Percentiles rank a stretch among this genome's conserved stretches.
phyloP scores from a whole-genome alignment of 371 early-diverging fungal species.

The Dinochytrium kinnereticum region DNA sequence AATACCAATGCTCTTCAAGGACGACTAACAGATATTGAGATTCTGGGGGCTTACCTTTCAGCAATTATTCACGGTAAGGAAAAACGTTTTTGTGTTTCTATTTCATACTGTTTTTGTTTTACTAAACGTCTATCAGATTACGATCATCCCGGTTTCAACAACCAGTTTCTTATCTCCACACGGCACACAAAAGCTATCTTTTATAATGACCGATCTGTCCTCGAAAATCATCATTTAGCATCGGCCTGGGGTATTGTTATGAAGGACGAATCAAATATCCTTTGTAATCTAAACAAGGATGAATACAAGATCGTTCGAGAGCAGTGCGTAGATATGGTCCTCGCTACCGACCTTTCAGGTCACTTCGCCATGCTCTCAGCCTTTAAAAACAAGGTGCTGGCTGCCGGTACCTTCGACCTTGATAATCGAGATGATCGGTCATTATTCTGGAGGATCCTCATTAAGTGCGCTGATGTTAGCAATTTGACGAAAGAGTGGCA shows the following conservation, averaged over 20 bases:
- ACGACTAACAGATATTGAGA: conserved; percentile 38
- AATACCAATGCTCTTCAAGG: conserved; percentile 15
- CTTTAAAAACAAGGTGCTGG: conserved; percentile 50
- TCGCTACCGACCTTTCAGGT: conserved; percentile 54
- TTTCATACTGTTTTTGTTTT: background rate
- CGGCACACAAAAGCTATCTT: conserved; percentile 45
- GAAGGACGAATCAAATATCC: conserved; percentile 40
- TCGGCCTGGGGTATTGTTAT: conserved; percentile 38
- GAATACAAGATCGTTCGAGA: conserved; percentile 41
- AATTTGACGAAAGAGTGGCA: conserved; percentile 52
- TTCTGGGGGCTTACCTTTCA: conserved; percentile 47
- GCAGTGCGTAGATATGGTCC: conserved; percentile 45
- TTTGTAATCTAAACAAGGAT: conserved; percentile 39
- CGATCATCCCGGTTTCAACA: conserved; percentile 57
- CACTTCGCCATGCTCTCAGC: conserved; percentile 54
- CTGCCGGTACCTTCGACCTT: conserved; percentile 41
- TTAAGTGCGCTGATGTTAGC: conserved; percentile 57
- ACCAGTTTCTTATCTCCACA: conserved; percentile 48
- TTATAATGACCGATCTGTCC: conserved; percentile 52
- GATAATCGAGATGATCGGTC: conserved; percentile 41
- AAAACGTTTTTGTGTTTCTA: background rate
- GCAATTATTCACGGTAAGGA: conserved; percentile 44
- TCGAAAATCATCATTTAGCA: conserved; percentile 53
- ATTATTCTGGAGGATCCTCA: conserved; percentile 45
- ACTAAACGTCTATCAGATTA: conserved; percentile 43